Conservation (phyloP, 768 basidiomycete species). For the Lyophyllum atratum region DNA sequence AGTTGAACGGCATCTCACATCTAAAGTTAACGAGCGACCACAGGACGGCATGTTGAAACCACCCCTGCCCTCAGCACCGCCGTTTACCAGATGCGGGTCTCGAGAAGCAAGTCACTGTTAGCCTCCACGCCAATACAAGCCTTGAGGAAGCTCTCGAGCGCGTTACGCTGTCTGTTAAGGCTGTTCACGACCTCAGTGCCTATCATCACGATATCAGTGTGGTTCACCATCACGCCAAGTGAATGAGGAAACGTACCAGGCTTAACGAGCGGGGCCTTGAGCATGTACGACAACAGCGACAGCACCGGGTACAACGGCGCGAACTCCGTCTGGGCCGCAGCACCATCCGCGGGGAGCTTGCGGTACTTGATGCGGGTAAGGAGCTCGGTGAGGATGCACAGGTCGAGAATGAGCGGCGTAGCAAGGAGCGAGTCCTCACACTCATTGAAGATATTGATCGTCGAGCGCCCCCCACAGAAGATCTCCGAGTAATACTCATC, state of each 20-base stretch:
- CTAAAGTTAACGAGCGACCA: not conserved
- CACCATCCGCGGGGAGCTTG: constrained; percentile 37
- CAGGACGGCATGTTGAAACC: constrained; percentile 11
- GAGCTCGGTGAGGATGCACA: constrained; percentile 91
- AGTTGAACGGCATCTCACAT: constrained; percentile 1
- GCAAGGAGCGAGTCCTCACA: constrained; percentile 98
- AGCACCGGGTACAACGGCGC: constrained; percentile 87
- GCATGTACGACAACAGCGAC: constrained; percentile 94
- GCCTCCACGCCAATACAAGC: constrained; percentile 89
- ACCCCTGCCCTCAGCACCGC: not conserved
- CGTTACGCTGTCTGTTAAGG: constrained; percentile 92
- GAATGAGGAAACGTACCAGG: constrained; percentile 50
- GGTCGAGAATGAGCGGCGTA: constrained; percentile 93
- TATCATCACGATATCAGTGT: constrained; percentile 11
- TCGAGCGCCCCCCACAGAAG: constrained; percentile 91
- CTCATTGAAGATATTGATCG: constrained; percentile 97
- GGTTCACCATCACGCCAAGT: not conserved
- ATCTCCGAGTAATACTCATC: constrained; percentile 99
- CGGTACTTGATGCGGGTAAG: constrained; percentile 93
- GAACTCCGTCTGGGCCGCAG: constrained; percentile 55
- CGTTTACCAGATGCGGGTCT: constrained; percentile 85
- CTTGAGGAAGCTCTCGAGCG: constrained; percentile 91
- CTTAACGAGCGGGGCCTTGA: constrained; percentile 97
- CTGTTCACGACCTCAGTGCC: constrained; percentile 95
- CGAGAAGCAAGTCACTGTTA: constrained; percentile 80